These are phyloP conservation scores for Scedosporium minutisporum DNA, from an alignment of 2,329 filamentous ascomycete species.

Conservation along the genomic window DNA sequence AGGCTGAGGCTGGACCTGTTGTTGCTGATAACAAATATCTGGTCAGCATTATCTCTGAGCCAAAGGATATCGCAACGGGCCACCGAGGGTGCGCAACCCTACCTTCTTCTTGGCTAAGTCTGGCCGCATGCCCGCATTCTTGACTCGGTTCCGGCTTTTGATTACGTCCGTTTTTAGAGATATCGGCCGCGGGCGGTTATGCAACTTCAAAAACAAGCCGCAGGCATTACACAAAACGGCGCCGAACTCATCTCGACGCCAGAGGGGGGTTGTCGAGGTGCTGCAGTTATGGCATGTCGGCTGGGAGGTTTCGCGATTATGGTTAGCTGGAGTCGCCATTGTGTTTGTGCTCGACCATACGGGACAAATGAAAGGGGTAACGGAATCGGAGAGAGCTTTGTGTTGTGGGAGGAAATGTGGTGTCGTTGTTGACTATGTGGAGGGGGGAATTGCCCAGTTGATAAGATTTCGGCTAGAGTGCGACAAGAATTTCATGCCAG, in stretches of 20 bases:
- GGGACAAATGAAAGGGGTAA: neutral
- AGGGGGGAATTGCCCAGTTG: slow-evolving; percentile 1
- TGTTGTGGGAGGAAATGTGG: neutral
- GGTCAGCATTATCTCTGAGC: slow-evolving; percentile 7
- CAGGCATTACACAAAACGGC: slow-evolving; percentile 97
- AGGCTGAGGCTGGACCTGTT: slow-evolving; percentile 29
- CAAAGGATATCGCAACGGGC: neutral
- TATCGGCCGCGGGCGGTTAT: slow-evolving; percentile 85
- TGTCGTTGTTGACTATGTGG: neutral
- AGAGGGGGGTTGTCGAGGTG: slow-evolving; percentile 91
- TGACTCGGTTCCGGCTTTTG: slow-evolving; percentile 97
- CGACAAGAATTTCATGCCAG: slow-evolving; percentile 8
- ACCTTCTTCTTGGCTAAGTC: slow-evolving; percentile 80
- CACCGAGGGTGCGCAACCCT: slow-evolving; percentile 17
- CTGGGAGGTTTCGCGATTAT: slow-evolving; percentile 59
- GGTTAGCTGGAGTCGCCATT: slow-evolving; percentile 46
- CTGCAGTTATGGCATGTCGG: slow-evolving; percentile 94
- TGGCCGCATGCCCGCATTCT: slow-evolving; percentile 57
- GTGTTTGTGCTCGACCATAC: slow-evolving; percentile 21
- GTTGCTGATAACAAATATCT: slow-evolving; percentile 13
- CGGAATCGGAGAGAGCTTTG: neutral
- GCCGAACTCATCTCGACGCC: slow-evolving; percentile 93
- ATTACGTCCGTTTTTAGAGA: slow-evolving; percentile 98
- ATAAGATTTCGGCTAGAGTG: slow-evolving; percentile 7
- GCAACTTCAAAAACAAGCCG: slow-evolving; percentile 92